Percentiles rank a stretch among this genome's conserved stretches.
These are phyloP conservation scores for Deinandra increscens DNA, from an alignment of 129 eudicot genomes.

Conservation along the genomic window DNA sequence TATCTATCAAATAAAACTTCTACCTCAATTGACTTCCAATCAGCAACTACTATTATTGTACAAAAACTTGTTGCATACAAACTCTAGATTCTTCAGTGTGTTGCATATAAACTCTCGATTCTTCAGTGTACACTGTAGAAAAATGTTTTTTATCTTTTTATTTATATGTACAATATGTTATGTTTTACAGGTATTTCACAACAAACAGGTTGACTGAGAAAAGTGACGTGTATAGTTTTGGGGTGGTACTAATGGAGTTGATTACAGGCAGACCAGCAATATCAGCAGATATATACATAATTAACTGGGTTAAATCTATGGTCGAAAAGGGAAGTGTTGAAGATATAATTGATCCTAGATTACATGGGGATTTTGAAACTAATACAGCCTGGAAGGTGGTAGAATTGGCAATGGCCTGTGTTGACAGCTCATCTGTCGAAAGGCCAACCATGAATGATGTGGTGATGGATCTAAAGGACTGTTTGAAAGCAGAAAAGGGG, in stretches of 20 bases:
- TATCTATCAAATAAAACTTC: neutral
- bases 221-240: slow-evolving; percentile 45
- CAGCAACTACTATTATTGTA: neutral
- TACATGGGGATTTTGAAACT: slow-evolving; percentile 16
- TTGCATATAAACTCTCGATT: too few relatives aligned
- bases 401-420: slow-evolving; percentile 27
- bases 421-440: slow-evolving; percentile 7
- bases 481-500: slow-evolving; percentile 13
- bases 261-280: slow-evolving; percentile 36
- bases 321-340: slow-evolving; percentile 4
- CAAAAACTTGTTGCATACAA: neutral
- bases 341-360: slow-evolving; percentile 17
- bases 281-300: slow-evolving; percentile 1
- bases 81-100: too few relatives aligned
- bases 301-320: slow-evolving; percentile 25
- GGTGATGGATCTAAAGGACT: slow-evolving; percentile 23
- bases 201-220: slow-evolving; percentile 32
- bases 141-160: too few relatives aligned
- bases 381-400: slow-evolving; percentile 19
- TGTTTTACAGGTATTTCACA: slow-evolving; percentile 34
- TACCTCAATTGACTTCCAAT: neutral
- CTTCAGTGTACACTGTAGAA: too few relatives aligned
- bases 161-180: neutral
- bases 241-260: slow-evolving; percentile 24
- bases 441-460: slow-evolving; percentile 35